Conservation (phyloP, 1,284 basidiomycete species). For the Ustilago bromivora region DNA sequence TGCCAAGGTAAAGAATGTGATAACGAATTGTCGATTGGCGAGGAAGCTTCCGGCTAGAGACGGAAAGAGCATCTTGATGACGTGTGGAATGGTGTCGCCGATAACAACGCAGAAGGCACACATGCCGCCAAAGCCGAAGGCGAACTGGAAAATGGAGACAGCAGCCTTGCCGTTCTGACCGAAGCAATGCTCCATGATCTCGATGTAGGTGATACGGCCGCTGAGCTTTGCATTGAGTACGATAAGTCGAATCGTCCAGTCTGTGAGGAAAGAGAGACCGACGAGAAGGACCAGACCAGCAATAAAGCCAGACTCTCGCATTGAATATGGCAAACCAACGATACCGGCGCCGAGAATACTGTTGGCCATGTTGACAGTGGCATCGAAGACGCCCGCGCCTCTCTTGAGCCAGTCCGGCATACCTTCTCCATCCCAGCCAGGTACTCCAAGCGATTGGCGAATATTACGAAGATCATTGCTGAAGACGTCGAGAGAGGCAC, state of each 20-base stretch:
- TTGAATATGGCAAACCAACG: constrained; percentile 82
- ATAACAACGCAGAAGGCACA: constrained; percentile 69
- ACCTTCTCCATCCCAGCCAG: constrained; percentile 72
- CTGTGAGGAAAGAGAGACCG: constrained; percentile 84
- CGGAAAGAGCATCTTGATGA: constrained; percentile 88
- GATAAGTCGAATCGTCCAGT: constrained; percentile 98
- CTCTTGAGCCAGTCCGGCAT: constrained; percentile 70
- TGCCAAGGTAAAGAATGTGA: constrained; percentile 74
- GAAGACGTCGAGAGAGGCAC: constrained; percentile 53
- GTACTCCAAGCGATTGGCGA: constrained; percentile 48
- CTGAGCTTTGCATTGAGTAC: constrained; percentile 91
- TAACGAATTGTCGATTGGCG: constrained; percentile 82
- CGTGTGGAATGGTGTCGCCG: constrained; percentile 93
- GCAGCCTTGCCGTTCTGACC: constrained; percentile 78
- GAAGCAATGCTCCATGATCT: constrained; percentile 95
- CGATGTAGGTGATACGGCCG: constrained; percentile 92
- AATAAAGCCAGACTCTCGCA: constrained; percentile 91
- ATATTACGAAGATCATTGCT: constrained; percentile 59
- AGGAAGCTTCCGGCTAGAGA: constrained; percentile 81
- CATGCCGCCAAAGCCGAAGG: constrained; percentile 94
- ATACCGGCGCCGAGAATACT: constrained; percentile 92
- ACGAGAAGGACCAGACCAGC: constrained; percentile 85
- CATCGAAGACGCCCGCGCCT: constrained; percentile 84
- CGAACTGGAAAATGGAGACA: constrained; percentile 96
- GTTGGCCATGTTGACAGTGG: constrained; percentile 93